These are phyloP conservation scores for Mycena belliarum DNA, from an alignment of 768 basidiomycete genomes.

Conservation along the genomic window DNA sequence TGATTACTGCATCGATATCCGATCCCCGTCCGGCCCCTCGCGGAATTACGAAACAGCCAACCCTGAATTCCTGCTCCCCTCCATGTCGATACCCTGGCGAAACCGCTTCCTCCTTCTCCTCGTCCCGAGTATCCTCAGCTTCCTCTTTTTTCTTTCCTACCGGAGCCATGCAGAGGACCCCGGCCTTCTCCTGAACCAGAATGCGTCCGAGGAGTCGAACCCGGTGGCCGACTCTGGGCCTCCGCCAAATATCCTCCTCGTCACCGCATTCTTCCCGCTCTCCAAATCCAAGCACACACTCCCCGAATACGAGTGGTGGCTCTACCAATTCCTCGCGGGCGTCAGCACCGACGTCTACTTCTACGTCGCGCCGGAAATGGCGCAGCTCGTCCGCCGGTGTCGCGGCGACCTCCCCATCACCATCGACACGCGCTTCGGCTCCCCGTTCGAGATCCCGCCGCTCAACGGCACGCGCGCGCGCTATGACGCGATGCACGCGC, in stretches of 20 bases:
- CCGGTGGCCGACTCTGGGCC: background rate
- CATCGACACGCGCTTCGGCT: conserved; percentile 46
- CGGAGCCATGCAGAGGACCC: background rate
- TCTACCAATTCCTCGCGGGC: conserved; percentile 40
- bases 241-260: conserved; percentile 41
- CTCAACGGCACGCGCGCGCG: conserved; percentile 31
- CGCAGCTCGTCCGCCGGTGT: conserved; percentile 30
- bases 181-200: background rate
- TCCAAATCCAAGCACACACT: conserved; percentile 49
- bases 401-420: conserved; percentile 37
- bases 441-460: conserved; percentile 52
- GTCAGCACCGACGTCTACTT: conserved; percentile 55
- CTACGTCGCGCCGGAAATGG: conserved; percentile 46
- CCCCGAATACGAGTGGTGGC: conserved; percentile 45
- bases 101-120: conserved; percentile 12
- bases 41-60: too few relatives aligned
- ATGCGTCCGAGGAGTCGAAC: background rate
- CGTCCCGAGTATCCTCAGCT: background rate
- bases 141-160: conserved; percentile 4
- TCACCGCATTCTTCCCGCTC: conserved; percentile 56
- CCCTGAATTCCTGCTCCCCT: too few relatives aligned
- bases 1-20: too few relatives aligned
- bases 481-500: conserved; percentile 44
- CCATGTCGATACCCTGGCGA: too few relatives aligned
- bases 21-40: too few relatives aligned